Percentiles rank a stretch among this genome's conserved stretches.
phyloP scores from a whole-genome alignment of 2,329 filamentous ascomycete genomes.

The Sporothrix schenckii region DNA sequence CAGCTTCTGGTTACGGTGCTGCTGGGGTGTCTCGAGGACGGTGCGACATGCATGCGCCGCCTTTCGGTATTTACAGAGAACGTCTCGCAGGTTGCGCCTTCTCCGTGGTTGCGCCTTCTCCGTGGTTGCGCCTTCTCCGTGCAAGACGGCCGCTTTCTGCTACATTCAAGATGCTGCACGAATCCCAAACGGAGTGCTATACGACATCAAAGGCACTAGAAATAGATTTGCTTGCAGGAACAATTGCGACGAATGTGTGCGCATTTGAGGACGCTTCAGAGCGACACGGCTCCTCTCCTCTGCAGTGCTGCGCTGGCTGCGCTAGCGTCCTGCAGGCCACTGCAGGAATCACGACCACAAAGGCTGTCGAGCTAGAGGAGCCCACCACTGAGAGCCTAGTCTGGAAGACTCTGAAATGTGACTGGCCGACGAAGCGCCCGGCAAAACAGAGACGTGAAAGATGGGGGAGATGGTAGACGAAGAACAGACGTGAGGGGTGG shows the following conservation, averaged over 20 bases:
- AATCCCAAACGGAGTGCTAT: conserved; percentile 1
- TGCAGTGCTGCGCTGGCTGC: conserved; percentile 28
- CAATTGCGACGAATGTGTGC: not conserved
- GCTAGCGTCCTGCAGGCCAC: conserved; percentile 30
- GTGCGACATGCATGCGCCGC: conserved; percentile 1
- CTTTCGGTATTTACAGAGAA: conserved; percentile 1
- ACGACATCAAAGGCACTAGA: not conserved
- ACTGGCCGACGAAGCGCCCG: conserved; percentile 34
- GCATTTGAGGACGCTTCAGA: not conserved
- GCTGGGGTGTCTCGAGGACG: conserved; percentile 1
- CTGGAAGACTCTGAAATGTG: conserved; percentile 14
- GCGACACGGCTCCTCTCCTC: conserved; percentile 13
- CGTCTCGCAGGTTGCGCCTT: not conserved
- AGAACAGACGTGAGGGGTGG: not conserved
- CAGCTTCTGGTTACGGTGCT: not conserved
- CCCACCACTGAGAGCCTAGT: conserved; percentile 14
- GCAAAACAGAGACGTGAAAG: conserved; percentile 8
- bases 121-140: not conserved
- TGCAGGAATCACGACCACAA: conserved; percentile 16
- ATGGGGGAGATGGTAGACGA: not conserved
- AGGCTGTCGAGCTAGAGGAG: conserved; percentile 14
- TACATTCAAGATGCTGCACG: not conserved
- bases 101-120: too few relatives aligned
- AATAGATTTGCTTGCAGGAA: not conserved
- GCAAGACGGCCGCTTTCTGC: not conserved